Evolutionary conservation across 331 rosid genomes (phyloP), one percentile per base, ranked within the genome.

Genomic region (Malus hybrid): DNA sequence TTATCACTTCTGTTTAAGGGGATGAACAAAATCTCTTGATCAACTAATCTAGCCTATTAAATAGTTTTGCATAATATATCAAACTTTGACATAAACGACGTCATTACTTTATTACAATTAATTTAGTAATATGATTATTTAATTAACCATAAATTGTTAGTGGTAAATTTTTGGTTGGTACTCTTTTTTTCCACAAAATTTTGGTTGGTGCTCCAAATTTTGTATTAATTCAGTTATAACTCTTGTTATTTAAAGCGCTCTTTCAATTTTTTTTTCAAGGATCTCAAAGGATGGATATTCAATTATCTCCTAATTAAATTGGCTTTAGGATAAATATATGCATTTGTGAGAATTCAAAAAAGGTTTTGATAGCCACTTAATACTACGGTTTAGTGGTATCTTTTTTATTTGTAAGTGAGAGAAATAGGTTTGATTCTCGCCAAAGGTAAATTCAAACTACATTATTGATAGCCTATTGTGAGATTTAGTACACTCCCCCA

Each of bases 271-370:
- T 0, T 8, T 36, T 36, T 36, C 12, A 59, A 62, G 52, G 39
- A 24, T 63, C 42, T 74, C 19, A 56, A 56, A 44, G 56, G 69
- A 70, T 75, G 9, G 63, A 75, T 54, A 10, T 83, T 61, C 66
- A 60, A 24, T 60, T 28, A 12, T 83, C 75, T 67, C 70, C 80
- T 68, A 77, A 36, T 36, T 36, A 36, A 36, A 36, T 36, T 36
- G 3, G 44, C 44, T 36, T 36, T 2, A 36, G 44, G 44, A 36
- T 36, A 36, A 2, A 36, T 10, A 39, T 9, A 36, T 36, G 46
- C 46, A 39, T 39, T 39, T 39, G 46, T 39, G 12, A 39, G 46
- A 39, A 39, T 39, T 39, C 12, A 39, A 9, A 39, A 39, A 39
- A 9, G 1, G 12, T 39, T 36, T 0, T 36, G 11, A 36, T 36